Conservation (phyloP, 805 yeast species). For the Yarrowia osloensis region DNA sequence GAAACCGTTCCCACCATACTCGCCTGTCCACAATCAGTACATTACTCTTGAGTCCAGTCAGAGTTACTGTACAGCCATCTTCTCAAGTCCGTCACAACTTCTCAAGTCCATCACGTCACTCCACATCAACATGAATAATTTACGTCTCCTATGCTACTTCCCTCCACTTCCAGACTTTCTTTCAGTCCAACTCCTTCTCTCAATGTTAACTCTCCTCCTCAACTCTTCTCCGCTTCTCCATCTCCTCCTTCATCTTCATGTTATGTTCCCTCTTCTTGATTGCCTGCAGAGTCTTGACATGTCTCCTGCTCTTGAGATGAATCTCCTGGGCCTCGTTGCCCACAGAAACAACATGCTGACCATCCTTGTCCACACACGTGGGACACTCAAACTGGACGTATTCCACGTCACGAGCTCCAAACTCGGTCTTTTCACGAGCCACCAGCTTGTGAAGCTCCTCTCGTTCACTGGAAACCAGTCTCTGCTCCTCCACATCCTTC, state of each 20-base stretch:
- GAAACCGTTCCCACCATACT: too few species aligned
- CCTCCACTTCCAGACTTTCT: too few species aligned
- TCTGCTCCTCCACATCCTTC: not conserved
- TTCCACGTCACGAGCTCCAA: slow-evolving; percentile 34
- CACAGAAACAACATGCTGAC: slow-evolving; percentile 61
- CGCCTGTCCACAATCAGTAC: too few species aligned
- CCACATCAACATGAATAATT: too few species aligned
- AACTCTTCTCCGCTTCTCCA: not conserved
- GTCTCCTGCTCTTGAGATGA: slow-evolving; percentile 71
- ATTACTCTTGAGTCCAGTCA: too few species aligned
- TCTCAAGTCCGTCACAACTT: too few species aligned
- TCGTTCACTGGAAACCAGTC: slow-evolving; percentile 11
- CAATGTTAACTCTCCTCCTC: not conserved
- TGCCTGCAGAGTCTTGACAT: slow-evolving; percentile 44
- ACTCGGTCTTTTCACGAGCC: not conserved
- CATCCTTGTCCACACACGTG: slow-evolving; percentile 55
- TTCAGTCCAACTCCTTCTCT: too few species aligned
- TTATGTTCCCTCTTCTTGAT: slow-evolving; percentile 34
- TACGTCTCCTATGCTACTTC: too few species aligned
- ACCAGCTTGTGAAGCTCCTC: not conserved
- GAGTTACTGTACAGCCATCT: too few species aligned
- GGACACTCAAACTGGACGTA: slow-evolving; percentile 76
- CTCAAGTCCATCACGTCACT: too few species aligned
- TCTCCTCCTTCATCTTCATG: slow-evolving; percentile 34
- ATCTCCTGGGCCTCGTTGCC: slow-evolving; percentile 72